phyloP scores from a whole-genome alignment of 192 early-diverging fungal genomes.

The Lobosporangium transversale region DNA sequence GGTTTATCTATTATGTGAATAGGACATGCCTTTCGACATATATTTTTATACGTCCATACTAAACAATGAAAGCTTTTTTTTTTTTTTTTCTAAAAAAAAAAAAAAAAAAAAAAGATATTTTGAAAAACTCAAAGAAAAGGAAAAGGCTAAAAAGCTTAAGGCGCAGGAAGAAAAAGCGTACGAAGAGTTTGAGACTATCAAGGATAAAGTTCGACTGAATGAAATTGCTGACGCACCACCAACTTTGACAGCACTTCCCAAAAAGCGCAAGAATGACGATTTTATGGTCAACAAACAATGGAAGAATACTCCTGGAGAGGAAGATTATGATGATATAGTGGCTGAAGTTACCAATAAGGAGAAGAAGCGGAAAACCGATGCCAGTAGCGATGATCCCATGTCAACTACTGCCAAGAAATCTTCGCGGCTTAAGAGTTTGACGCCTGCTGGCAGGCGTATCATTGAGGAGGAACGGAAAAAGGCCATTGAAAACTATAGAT shows the following conservation, averaged over 20 bases:
- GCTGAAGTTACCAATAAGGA: slow-evolving; percentile 39
- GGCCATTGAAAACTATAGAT: slow-evolving; percentile 60
- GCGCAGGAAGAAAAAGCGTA: slow-evolving; percentile 52
- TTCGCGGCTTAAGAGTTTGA: slow-evolving; percentile 55
- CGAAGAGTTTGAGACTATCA: slow-evolving; percentile 61
- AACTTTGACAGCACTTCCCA: slow-evolving; percentile 54
- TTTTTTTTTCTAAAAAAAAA: no score
- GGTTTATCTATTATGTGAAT: background rate
- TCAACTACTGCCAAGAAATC: slow-evolving; percentile 54
- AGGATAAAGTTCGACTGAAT: slow-evolving; percentile 64
- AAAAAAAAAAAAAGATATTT: slow-evolving; percentile 55
- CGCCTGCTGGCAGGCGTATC: slow-evolving; percentile 53
- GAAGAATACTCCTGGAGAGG: slow-evolving; percentile 37
- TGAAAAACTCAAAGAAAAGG: slow-evolving; percentile 59
- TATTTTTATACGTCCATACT: no score
- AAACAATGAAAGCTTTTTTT: no score
- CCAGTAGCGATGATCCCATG: slow-evolving; percentile 45
- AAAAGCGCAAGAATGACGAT: slow-evolving; percentile 57
- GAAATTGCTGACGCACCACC: slow-evolving; percentile 69
- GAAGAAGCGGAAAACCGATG: slow-evolving; percentile 36
- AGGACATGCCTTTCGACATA: no score
- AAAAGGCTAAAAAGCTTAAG: slow-evolving; percentile 54
- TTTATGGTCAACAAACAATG: slow-evolving; percentile 55
- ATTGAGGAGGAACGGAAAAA: slow-evolving; percentile 64
- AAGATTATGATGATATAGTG: slow-evolving; percentile 35